These are phyloP conservation scores for Tolypocladium guangdongense DNA, from an alignment of 2,329 filamentous ascomycete species.

Conservation along the genomic window DNA sequence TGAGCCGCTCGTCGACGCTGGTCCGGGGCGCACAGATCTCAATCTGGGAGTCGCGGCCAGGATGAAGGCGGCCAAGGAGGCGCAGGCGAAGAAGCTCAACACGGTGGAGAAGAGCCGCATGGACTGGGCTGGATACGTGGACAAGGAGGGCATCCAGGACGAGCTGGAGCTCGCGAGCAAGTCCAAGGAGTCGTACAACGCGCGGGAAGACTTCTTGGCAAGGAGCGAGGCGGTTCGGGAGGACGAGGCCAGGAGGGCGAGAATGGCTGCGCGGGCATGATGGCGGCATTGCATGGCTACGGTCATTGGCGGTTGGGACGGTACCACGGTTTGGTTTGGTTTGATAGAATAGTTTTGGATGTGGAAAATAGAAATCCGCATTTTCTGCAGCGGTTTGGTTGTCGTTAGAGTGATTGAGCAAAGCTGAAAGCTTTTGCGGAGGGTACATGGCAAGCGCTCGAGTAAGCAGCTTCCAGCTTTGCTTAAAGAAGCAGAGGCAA, in stretches of 20 bases:
- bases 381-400: too few species aligned
- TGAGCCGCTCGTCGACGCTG: slow-evolving; percentile 40
- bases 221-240: slow-evolving; percentile 53
- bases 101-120: slow-evolving; percentile 62
- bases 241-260: slow-evolving; percentile 45
- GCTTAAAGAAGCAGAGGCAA: too few species aligned
- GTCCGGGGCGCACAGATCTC: slow-evolving; percentile 40
- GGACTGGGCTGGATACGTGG: slow-evolving; percentile 63
- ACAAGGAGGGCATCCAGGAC: slow-evolving; percentile 60
- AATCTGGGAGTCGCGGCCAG: slow-evolving; percentile 43
- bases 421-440: too few species aligned
- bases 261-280: slow-evolving; percentile 30
- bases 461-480: too few species aligned
- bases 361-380: too few species aligned
- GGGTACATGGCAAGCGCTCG: too few species aligned
- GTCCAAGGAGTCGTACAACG: slow-evolving; percentile 52
- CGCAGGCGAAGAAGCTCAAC: slow-evolving; percentile 53
- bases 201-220: slow-evolving; percentile 53
- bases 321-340: background rate
- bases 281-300: background rate
- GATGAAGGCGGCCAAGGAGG: slow-evolving; percentile 35
- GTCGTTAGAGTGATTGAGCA: too few species aligned
- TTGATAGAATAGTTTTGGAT: background rate
- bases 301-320: background rate
- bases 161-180: slow-evolving; percentile 54